Conservation (phyloP, 306 rosid genomes). For the Calophaca sinica region DNA sequence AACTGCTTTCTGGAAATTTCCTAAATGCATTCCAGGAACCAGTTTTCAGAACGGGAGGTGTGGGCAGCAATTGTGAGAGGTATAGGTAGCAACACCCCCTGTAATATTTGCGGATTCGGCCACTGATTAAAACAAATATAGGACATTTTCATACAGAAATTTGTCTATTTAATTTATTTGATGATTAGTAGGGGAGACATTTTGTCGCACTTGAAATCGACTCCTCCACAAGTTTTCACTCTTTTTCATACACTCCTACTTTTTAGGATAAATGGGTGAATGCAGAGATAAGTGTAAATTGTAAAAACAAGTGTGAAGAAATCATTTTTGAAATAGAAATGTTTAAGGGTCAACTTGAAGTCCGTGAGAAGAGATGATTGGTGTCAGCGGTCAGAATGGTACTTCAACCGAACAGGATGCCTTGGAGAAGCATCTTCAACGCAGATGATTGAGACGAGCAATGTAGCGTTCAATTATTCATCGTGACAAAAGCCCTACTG, state of each 20-base stretch:
- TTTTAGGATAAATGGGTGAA: not conserved
- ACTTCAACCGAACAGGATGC: conserved; percentile 13
- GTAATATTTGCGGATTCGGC: not conserved
- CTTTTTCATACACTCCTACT: not conserved
- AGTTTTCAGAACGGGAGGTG: no score
- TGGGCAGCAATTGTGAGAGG: no score
- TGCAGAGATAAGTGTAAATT: not conserved
- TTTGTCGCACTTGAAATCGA: conserved; percentile 25
- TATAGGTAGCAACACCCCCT: no score
- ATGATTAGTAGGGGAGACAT: conserved; percentile 12
- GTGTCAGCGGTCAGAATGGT: conserved; percentile 39
- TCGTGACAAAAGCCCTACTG: not conserved
- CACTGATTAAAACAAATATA: no score
- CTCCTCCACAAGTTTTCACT: not conserved
- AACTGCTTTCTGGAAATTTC: no score
- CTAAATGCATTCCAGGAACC: no score
- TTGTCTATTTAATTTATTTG: conserved; percentile 26
- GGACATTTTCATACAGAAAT: no score
- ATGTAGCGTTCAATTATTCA: not conserved
- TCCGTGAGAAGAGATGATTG: conserved; percentile 24
- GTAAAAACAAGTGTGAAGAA: not conserved
- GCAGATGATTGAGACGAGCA: conserved; percentile 8
- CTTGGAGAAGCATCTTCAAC: conserved; percentile 22
- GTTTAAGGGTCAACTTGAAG: conserved; percentile 40
- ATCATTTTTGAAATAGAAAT: not conserved